Base-by-base conservation (phyloP, 768 basidiomycete species). In the Pleurotus sapidus region DNA sequence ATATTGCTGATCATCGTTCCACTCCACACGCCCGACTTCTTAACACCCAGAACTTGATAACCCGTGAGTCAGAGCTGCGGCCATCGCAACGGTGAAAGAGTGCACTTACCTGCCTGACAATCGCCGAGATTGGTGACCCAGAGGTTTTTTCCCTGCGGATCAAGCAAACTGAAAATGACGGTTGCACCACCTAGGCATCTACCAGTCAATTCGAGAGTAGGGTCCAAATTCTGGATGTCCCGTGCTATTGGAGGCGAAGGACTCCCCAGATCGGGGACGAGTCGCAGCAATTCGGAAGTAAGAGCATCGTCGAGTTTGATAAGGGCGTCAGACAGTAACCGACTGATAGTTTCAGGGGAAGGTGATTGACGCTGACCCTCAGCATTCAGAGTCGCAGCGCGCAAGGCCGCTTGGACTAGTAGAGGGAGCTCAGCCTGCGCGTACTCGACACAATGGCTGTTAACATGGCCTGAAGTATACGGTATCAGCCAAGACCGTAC, bases 111-210 rank as follows among this genome's bases (percentile, higher is more conserved):
- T 11, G 27, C 39, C 57, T 58, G 60, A 67, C 69, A 53, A 20
- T 58, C 70, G 53, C 83, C 83, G 30, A 85, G 73, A 64, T 83
- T 85, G 5, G 80, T 80, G 54, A 85, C 60, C 84, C 84, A 85
- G n/a, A 86, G 57, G 57, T 82, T 76, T 63, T 72, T 73, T 39
- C 71, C 71, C 7, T 68, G 63, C 42, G 81, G 79, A 70, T 85
- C 83, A 37, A 78, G 73, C 30, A 85, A 70, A 50, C 83, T 74
- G 46, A 86, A 68, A 34, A 86, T 70, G 5, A 79, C 74, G 0
- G 84, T 86, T 0, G 77, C 77, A 18, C 84, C 84, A 46, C 82
- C 78, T 64, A 85, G 75, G 59, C 79, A 79, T 50, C 64, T 62
- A 25, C 59, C 49, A n/a, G 62, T 60, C 4, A 58, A 5, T 58